A percentile compares a stretch with the other conserved stretches of the same genome.
Conservation (phyloP, 495 filamentous ascomycete species). For the Aspergillus biplanus region DNA sequence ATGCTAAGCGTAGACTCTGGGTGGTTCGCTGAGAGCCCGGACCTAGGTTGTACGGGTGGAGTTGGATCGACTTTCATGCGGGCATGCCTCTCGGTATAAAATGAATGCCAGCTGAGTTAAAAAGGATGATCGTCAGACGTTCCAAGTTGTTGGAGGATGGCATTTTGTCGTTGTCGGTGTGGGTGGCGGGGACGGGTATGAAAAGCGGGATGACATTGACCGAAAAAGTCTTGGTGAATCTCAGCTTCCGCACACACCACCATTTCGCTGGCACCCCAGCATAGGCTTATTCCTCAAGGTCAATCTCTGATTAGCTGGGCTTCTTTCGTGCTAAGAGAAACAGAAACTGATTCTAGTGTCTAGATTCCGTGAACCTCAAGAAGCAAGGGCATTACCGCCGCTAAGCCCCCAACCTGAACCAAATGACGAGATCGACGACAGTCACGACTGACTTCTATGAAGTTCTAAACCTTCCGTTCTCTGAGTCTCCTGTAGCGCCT, state of each 20-base stretch:
- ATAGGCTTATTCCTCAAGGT: neutral
- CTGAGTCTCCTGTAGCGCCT: conserved; percentile 22
- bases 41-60: too few species aligned
- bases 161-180: neutral
- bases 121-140: neutral
- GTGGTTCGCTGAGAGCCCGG: too few species aligned
- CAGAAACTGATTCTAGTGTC: too few species aligned
- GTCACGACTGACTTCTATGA: conserved; percentile 50
- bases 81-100: too few species aligned
- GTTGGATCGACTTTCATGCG: too few species aligned
- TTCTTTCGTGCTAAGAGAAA: too few species aligned
- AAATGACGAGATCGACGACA: conserved; percentile 31
- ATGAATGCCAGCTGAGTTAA: too few species aligned
- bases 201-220: neutral
- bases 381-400: neutral
- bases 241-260: neutral
- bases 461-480: conserved; percentile 55
- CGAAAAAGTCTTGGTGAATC: neutral
- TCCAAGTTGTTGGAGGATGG: neutral
- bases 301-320: neutral
- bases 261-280: neutral
- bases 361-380: too few species aligned
- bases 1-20: too few species aligned
- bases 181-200: neutral
- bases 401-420: conserved; percentile 7